Evolutionary conservation across 306 rosid species (phyloP).

Genomic region (Oxytropis ochrocephala): DNA sequence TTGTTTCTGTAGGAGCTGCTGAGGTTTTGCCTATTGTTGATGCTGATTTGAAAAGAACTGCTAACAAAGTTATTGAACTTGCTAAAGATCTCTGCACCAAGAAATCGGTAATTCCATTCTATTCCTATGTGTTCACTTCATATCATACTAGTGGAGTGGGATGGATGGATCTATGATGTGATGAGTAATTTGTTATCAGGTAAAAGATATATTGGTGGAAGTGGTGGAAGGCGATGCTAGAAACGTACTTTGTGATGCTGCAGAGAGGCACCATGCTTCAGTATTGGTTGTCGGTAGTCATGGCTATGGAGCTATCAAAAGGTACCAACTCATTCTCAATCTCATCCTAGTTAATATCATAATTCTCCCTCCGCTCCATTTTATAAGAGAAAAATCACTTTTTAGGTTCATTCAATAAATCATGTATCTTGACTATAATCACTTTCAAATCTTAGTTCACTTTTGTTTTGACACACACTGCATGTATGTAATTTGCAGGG

Average conservation of each 20-base stretch:
- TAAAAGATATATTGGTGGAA: slow-evolving; percentile 32
- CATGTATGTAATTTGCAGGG: slow-evolving; percentile 51
- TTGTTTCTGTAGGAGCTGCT: slow-evolving; percentile 33
- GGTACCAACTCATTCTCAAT: slow-evolving; percentile 28
- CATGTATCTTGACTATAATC: too few species aligned
- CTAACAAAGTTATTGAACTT: slow-evolving; percentile 19
- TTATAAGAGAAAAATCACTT: too few species aligned
- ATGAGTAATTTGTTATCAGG: slow-evolving; percentile 27
- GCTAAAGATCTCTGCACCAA: slow-evolving; percentile 39
- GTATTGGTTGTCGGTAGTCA: slow-evolving; percentile 73
- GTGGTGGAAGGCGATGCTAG: slow-evolving; percentile 70
- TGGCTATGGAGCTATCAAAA: slow-evolving; percentile 72
- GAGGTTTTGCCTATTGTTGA: slow-evolving; percentile 53
- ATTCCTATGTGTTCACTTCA: too few species aligned
- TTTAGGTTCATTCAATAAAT: too few species aligned
- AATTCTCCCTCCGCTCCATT: too few species aligned
- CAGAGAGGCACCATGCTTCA: slow-evolving; percentile 62
- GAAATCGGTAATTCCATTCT: slow-evolving; percentile 37
- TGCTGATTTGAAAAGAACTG: slow-evolving; percentile 37
- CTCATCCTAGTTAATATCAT: neutral
- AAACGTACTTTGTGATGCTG: slow-evolving; percentile 69
- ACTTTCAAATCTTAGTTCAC: neutral
- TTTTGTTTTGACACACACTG: neutral
- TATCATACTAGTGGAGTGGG: neutral
- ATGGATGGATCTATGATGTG: neutral